A percentile compares a stretch with the other conserved stretches of the same genome.
phyloP scores from a whole-genome alignment of 805 yeast genomes.

The Brettanomyces bruxellensis region DNA sequence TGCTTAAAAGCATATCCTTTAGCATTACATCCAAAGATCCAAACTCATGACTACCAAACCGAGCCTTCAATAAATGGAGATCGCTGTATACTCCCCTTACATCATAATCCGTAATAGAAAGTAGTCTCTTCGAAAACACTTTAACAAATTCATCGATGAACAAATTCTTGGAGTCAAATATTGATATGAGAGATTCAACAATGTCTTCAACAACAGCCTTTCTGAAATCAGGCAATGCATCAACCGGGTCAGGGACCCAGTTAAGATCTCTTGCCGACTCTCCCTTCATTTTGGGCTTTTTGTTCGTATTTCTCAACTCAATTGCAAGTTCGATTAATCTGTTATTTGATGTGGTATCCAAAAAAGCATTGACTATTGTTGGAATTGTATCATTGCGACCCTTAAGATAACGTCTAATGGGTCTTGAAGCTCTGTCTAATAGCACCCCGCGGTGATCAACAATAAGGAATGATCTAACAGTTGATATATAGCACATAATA shows the following conservation, averaged over 20 bases:
- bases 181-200: constrained; percentile 60
- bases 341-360: constrained; percentile 35
- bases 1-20: constrained; percentile 55
- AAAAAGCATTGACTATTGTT: constrained; percentile 61
- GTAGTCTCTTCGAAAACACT: constrained; percentile 49
- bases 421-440: constrained; percentile 67
- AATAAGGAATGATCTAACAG: constrained; percentile 60
- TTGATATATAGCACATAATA: constrained; percentile 56
- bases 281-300: constrained; percentile 6
- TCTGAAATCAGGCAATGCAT: constrained; percentile 80
- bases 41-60: constrained; percentile 62
- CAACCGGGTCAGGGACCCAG: constrained; percentile 85
- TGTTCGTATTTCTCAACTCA: constrained; percentile 34
- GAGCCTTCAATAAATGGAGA: constrained; percentile 44
- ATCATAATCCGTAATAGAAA: constrained; percentile 33
- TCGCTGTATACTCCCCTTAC: constrained; percentile 31
- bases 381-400: constrained; percentile 67
- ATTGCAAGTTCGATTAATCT: constrained; percentile 44
- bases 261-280: constrained; percentile 40
- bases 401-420: constrained; percentile 62
- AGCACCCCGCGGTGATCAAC: constrained; percentile 87
- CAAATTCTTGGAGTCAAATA: constrained; percentile 59
- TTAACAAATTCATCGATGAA: constrained; percentile 58
- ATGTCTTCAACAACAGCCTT: constrained; percentile 54
- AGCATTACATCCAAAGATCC: constrained; percentile 78